Evolutionary conservation across 805 yeast species (phyloP), one percentile per base, ranked within the genome.

Genomic region (Cyberlindnera veronae): DNA sequence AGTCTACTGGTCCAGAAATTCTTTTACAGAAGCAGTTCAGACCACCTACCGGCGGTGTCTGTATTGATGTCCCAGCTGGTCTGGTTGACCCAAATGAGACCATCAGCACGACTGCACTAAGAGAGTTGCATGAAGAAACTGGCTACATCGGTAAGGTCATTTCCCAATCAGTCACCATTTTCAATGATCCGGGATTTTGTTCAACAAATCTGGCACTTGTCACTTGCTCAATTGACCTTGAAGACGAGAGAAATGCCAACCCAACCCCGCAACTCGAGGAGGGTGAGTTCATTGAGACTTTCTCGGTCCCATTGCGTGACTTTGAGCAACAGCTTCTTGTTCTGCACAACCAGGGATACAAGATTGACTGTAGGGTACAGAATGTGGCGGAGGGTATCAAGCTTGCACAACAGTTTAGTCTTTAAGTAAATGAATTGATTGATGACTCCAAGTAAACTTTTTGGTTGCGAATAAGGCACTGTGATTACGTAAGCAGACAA

Each of bases 1-100:
- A 69, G 20, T 64, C 74, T 6, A 61, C 64, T 14, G 73, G 72
- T 16, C 73, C 79, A 4, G 78, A 76, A 45, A 63, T 68, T 26
- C 69, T 66, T 49, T 66, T 93, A 14, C 91, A 87, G 57, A 87
- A 86, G 58, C 99, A 91, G 61, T 91, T 84, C 66, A 74, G 99
- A 42, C 96, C 98, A 1, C 98, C 99, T 1, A 84, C 84, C 3
- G 82, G 74, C 38, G 91, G 88, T 15, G 87, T 91, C 7, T 83
- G 95, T 55, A 79, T 91, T 46, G 99, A 91, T 62, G 74, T 90
- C 59, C 99, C 99, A 1, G 99, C 99, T 1, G 99, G 99, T 0
- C 68, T 91, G 47, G 75, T 93, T 30, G 99, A 91, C 60, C 87
- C 90, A 2, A 73, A 77, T 38, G 98, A 93, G 60, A 60, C 81